Evolutionary conservation across 352 stramenopile species (phyloP).

Genomic region (Phytophthora chlamydospora): DNA sequence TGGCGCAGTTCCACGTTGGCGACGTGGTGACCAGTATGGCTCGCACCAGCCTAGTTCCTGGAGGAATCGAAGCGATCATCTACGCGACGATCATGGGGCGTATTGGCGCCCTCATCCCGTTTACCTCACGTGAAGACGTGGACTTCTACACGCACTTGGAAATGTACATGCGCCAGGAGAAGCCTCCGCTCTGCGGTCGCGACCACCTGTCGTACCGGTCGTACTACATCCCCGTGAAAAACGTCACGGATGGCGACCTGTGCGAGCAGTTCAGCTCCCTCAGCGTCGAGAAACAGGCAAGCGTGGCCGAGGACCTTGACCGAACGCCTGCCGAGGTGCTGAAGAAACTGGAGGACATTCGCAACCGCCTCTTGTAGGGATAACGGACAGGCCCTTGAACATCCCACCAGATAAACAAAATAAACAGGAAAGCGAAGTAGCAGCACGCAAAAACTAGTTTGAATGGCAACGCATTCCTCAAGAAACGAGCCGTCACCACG

Average conservation of each 20-base stretch:
- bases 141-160: constrained; percentile 99
- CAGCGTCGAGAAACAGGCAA: constrained; percentile 94
- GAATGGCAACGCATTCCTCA: constrained; percentile 5
- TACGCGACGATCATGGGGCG: constrained; percentile 97
- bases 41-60: constrained; percentile 94
- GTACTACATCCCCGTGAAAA: constrained; percentile 98
- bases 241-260: constrained; percentile 98
- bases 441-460: constrained; percentile 22
- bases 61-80: constrained; percentile 96
- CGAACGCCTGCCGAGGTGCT: constrained; percentile 96
- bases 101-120: constrained; percentile 97
- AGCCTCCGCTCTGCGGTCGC: constrained; percentile 92
- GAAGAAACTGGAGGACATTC: constrained; percentile 99
- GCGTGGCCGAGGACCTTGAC: constrained; percentile 96
- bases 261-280: constrained; percentile 97
- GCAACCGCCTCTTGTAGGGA: constrained; percentile 95
- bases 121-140: constrained; percentile 96
- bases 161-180: constrained; percentile 94
- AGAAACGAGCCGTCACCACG: constrained; percentile 7
- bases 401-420: constrained; percentile 1
- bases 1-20: constrained; percentile 97
- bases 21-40: constrained; percentile 98
- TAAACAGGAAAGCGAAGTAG: constrained; percentile 17
- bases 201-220: constrained; percentile 98
- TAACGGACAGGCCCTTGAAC: neutral